A percentile compares a stretch with the other conserved stretches of the same genome.
Conservation (phyloP, 331 rosid genomes). For the Rhamnella rubrinervis region DNA sequence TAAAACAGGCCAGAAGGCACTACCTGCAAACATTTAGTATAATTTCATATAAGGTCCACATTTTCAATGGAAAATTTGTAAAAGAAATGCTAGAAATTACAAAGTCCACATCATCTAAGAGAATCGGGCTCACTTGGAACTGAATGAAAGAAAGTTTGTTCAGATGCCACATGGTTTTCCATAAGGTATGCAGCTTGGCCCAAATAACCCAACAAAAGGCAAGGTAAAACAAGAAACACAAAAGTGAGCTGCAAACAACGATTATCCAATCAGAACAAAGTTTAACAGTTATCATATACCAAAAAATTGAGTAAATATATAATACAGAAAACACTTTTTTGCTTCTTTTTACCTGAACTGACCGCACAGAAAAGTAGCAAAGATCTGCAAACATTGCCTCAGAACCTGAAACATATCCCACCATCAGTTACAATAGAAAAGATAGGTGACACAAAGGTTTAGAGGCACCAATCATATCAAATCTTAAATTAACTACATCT, state of each 20-base stretch:
- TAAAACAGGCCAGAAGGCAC: slow-evolving; percentile 82
- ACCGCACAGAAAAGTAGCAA: slow-evolving; percentile 91
- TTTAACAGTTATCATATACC: neutral
- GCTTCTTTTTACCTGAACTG: slow-evolving; percentile 82
- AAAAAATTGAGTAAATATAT: neutral
- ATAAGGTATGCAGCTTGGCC: slow-evolving; percentile 99
- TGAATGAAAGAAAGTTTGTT: slow-evolving; percentile 72
- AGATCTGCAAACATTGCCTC: slow-evolving; percentile 99
- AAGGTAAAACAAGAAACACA: slow-evolving; percentile 88
- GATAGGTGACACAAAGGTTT: neutral
- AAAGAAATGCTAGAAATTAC: neutral
- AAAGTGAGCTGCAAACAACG: slow-evolving; percentile 82
- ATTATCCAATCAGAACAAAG: slow-evolving; percentile 30
- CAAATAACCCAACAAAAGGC: slow-evolving; percentile 95
- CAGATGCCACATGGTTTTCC: slow-evolving; percentile 58
- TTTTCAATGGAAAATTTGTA: neutral
- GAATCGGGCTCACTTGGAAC: slow-evolving; percentile 47
- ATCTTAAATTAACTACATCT: neutral
- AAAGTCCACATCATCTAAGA: neutral
- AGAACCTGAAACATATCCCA: slow-evolving; percentile 65
- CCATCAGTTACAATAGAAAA: slow-evolving; percentile 25
- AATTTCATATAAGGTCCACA: slow-evolving; percentile 1
- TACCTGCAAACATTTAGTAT: slow-evolving; percentile 43
- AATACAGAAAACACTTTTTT: neutral
- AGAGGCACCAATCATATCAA: neutral